Evolutionary conservation across 306 rosid genomes (phyloP).

Genomic region (Medicago arabica): DNA sequence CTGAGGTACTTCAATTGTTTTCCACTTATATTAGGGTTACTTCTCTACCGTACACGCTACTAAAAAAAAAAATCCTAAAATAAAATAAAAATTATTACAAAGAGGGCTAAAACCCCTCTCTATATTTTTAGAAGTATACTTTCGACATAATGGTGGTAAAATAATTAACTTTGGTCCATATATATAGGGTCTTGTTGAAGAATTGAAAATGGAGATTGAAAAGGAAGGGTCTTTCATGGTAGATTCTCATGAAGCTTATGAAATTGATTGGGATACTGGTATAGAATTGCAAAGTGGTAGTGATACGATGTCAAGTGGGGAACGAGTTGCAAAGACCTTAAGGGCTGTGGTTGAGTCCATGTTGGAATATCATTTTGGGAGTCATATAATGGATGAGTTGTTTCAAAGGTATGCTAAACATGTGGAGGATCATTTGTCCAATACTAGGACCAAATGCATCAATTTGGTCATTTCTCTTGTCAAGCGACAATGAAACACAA

Average conservation of each 20-base stretch:
- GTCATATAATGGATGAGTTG: constrained; percentile 56
- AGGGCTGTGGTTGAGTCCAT: constrained; percentile 83
- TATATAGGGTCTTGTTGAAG: constrained; percentile 51
- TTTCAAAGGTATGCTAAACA: constrained; percentile 49
- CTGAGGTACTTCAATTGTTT: constrained; percentile 28
- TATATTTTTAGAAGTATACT: too few relatives aligned
- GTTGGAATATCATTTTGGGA: constrained; percentile 70
- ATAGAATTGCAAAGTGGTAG: neutral
- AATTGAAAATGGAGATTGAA: constrained; percentile 51
- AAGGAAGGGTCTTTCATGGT: constrained; percentile 72
- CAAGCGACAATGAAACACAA: constrained; percentile 23
- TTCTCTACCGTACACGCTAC: too few relatives aligned
- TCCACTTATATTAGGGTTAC: too few relatives aligned
- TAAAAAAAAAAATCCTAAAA: too few relatives aligned
- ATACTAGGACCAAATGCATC: constrained; percentile 41
- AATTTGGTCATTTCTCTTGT: constrained; percentile 65
- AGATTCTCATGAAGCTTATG: constrained; percentile 47
- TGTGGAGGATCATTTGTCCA: constrained; percentile 55
- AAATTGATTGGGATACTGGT: constrained; percentile 67
- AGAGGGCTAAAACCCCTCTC: too few relatives aligned
- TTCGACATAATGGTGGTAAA: too few relatives aligned
- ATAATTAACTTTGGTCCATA: too few relatives aligned
- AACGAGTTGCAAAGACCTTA: constrained; percentile 39
- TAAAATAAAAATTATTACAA: too few relatives aligned
- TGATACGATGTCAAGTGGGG: constrained; percentile 25